phyloP scores from a whole-genome alignment of 495 filamentous ascomycete genomes.

The Talaromyces stipitatus region DNA sequence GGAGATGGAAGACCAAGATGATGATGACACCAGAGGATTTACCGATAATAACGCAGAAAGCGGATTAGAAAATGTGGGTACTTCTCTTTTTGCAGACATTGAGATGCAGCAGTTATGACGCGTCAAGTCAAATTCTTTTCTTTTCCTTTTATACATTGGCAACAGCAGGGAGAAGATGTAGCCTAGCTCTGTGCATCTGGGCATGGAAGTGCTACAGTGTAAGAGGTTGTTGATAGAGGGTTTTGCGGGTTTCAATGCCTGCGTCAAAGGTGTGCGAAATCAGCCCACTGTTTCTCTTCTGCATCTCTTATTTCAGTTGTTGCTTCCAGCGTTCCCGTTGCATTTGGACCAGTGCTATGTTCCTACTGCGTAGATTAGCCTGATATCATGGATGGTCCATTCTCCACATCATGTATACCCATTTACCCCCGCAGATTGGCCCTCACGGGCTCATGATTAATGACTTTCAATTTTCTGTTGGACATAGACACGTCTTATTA shows the following conservation, averaged over 20 bases:
- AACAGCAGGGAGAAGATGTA: neutral
- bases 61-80: slow-evolving; percentile 61
- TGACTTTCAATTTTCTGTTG: neutral
- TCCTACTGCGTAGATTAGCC: neutral
- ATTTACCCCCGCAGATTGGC: neutral
- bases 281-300: slow-evolving; percentile 4
- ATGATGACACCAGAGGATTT: slow-evolving; percentile 36
- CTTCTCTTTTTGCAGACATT: slow-evolving; percentile 48
- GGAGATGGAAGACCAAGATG: slow-evolving; percentile 83
- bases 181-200: neutral
- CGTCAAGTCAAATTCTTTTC: slow-evolving; percentile 1
- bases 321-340: slow-evolving; percentile 2
- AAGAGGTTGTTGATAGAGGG: slow-evolving; percentile 1
- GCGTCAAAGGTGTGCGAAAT: neutral
- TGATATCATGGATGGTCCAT: too few species aligned
- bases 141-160: slow-evolving; percentile 4
- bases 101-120: slow-evolving; percentile 43
- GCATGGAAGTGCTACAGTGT: neutral
- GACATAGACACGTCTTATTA: neutral
- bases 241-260: slow-evolving; percentile 1
- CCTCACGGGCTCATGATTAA: neutral
- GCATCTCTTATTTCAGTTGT: slow-evolving; percentile 6
- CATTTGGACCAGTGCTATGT: neutral
- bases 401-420: neutral
- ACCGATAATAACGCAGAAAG: slow-evolving; percentile 25